A percentile compares a stretch with the other conserved stretches of the same genome.
Evolutionary conservation across 2,329 filamentous ascomycete genomes (phyloP).

Genomic region (Colletotrichum sp.): DNA sequence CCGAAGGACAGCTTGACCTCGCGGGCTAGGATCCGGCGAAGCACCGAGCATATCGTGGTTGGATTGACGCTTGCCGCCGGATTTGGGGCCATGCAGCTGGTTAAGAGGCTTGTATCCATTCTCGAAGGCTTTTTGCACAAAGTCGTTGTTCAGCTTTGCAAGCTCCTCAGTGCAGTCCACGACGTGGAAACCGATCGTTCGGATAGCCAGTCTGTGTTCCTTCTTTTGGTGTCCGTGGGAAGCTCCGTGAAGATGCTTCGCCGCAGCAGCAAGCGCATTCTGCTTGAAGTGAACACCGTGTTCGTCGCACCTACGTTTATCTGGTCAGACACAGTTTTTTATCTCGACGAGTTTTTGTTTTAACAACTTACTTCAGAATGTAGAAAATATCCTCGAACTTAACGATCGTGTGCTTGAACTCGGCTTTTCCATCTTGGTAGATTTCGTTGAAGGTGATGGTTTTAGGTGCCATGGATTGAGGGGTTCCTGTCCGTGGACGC

Average conservation of each 20-base stretch:
- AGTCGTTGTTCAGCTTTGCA: slow-evolving; percentile 18
- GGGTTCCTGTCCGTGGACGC: not conserved
- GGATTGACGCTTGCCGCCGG: slow-evolving; percentile 14
- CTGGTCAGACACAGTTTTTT: not conserved
- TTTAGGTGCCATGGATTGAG: not conserved
- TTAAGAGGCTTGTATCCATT: slow-evolving; percentile 22
- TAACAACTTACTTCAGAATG: slow-evolving; percentile 13
- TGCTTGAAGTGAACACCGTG: slow-evolving; percentile 24
- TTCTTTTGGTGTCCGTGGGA: slow-evolving; percentile 19
- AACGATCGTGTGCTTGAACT: slow-evolving; percentile 24
- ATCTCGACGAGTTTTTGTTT: not conserved
- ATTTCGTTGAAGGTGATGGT: slow-evolving; percentile 26
- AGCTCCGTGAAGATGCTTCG: slow-evolving; percentile 21
- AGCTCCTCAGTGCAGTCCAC: slow-evolving; percentile 18
- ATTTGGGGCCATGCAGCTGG: slow-evolving; percentile 15
- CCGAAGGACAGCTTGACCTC: not conserved
- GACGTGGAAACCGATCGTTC: slow-evolving; percentile 20
- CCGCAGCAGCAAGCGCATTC: slow-evolving; percentile 17
- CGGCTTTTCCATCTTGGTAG: slow-evolving; percentile 22
- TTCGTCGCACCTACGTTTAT: slow-evolving; percentile 15
- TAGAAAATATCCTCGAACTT: slow-evolving; percentile 21
- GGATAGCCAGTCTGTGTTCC: slow-evolving; percentile 9
- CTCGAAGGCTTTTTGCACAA: slow-evolving; percentile 17
- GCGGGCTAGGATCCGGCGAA: not conserved
- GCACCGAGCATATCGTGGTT: not conserved